phyloP scores from a whole-genome alignment of 805 yeast genomes.

The Hanseniaspora vineae region DNA sequence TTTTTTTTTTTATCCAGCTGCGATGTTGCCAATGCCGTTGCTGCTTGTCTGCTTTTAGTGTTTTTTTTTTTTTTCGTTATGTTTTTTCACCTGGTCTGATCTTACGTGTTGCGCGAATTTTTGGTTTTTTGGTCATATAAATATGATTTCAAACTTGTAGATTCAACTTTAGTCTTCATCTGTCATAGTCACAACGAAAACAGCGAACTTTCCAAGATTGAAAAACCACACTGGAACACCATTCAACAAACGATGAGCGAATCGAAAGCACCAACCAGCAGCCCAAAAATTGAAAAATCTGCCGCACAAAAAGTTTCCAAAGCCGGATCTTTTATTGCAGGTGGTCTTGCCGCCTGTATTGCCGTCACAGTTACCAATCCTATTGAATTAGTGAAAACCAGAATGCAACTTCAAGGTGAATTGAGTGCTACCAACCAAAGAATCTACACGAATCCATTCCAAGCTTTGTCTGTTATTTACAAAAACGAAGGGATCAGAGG shows the following conservation, averaged over 20 bases:
- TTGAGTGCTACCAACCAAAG: constrained; percentile 39
- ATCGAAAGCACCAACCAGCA: not conserved
- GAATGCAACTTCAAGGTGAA: constrained; percentile 97
- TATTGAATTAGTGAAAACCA: constrained; percentile 82
- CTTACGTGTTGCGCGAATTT: too few species aligned
- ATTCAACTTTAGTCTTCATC: too few species aligned
- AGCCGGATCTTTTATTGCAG: constrained; percentile 75
- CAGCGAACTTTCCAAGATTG: not conserved
- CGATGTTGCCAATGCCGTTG: too few species aligned
- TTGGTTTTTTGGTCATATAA: too few species aligned
- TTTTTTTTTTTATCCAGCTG: too few species aligned
- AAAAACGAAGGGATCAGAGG: constrained; percentile 80
- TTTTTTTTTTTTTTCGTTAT: too few species aligned
- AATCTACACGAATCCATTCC: constrained; percentile 72
- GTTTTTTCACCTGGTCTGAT: too few species aligned
- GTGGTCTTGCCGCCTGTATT: constrained; percentile 92
- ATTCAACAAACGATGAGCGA: not conserved
- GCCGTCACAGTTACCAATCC: constrained; percentile 97
- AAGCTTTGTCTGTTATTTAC: constrained; percentile 62
- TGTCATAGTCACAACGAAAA: too few species aligned
- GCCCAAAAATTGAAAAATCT: constrained; percentile 19
- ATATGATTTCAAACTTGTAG: too few species aligned
- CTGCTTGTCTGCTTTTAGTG: too few species aligned
- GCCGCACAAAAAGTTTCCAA: constrained; percentile 53
- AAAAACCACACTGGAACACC: not conserved